Conservation (phyloP, 805 yeast genomes). For the Limtongia smithiae region DNA sequence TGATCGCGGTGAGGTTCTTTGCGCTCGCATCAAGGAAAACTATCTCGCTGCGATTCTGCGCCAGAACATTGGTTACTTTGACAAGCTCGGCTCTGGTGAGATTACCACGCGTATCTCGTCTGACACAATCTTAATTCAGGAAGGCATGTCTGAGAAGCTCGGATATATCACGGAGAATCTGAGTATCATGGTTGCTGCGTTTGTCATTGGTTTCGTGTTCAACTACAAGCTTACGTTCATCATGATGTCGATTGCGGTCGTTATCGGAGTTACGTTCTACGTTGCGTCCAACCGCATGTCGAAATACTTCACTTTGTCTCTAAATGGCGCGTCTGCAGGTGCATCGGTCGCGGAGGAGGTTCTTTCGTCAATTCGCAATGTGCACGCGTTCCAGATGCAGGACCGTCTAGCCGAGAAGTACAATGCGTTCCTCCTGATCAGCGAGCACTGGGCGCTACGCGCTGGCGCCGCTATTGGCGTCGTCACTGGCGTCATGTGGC, state of each 20-base stretch:
- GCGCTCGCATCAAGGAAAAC: conserved; percentile 36
- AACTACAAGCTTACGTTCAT: conserved; percentile 30
- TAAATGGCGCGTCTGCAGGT: conserved; percentile 33
- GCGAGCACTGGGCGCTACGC: conserved; percentile 26
- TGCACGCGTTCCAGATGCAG: conserved; percentile 35
- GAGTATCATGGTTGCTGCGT: conserved; percentile 31
- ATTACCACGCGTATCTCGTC: conserved; percentile 34
- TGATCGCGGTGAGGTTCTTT: conserved; percentile 42
- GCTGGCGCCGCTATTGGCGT: conserved; percentile 32
- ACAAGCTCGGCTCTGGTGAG: conserved; percentile 34
- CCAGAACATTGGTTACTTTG: conserved; percentile 34
- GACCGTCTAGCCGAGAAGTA: conserved; percentile 30
- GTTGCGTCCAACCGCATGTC: conserved; percentile 27
- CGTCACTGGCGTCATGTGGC: conserved; percentile 43
- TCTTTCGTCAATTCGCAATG: conserved; percentile 33
- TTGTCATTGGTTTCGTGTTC: conserved; percentile 29
- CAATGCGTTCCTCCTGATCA: conserved; percentile 24
- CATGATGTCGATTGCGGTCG: conserved; percentile 27
- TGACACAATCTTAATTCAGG: conserved; percentile 34
- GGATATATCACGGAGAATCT: conserved; percentile 30
- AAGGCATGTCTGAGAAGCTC: conserved; percentile 34
- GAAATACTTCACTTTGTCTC: conserved; percentile 18
- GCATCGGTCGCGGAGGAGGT: conserved; percentile 36
- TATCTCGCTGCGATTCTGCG: conserved; percentile 33
- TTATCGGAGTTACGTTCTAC: conserved; percentile 22